phyloP scores from a whole-genome alignment of 2,329 filamentous ascomycete genomes.

The Aspergillus nomiae region DNA sequence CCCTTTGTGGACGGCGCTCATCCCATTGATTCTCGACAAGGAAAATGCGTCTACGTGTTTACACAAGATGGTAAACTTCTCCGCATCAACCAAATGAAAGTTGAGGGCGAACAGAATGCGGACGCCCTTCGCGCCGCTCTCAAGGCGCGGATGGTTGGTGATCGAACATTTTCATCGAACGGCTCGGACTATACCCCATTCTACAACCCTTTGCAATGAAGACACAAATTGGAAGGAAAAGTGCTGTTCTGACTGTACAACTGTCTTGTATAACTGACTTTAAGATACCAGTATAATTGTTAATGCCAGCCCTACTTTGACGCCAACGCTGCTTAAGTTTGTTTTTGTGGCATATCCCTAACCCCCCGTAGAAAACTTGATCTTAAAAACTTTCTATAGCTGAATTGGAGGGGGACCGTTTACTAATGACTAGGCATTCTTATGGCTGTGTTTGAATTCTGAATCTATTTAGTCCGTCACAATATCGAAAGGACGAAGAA shows the following conservation, averaged over 20 bases:
- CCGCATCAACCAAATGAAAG: conserved; percentile 41
- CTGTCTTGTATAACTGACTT: conserved; percentile 19
- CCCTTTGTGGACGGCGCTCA: conserved; percentile 36
- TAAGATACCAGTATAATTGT: conserved; percentile 19
- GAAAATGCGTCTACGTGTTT: conserved; percentile 38
- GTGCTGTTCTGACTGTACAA: background rate
- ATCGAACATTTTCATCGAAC: conserved; percentile 28
- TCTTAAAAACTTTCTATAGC: background rate
- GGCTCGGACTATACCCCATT: conserved; percentile 33
- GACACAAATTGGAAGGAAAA: background rate
- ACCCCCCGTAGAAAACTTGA: no score
- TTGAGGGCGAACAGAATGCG: conserved; percentile 41
- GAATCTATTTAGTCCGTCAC: background rate
- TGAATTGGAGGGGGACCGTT: background rate
- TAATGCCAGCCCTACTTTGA: background rate
- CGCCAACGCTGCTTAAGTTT: background rate
- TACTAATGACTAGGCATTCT: background rate
- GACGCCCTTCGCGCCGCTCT: conserved; percentile 40
- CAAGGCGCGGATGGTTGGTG: conserved; percentile 42
- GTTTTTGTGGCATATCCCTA: background rate
- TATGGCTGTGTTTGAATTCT: background rate
- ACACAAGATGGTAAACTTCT: conserved; percentile 40
- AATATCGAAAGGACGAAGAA: background rate
- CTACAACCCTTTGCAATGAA: conserved; percentile 35
- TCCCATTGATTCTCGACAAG: conserved; percentile 28